Conservation (phyloP, 1,284 basidiomycete species). For the Gomphus bonarii region DNA sequence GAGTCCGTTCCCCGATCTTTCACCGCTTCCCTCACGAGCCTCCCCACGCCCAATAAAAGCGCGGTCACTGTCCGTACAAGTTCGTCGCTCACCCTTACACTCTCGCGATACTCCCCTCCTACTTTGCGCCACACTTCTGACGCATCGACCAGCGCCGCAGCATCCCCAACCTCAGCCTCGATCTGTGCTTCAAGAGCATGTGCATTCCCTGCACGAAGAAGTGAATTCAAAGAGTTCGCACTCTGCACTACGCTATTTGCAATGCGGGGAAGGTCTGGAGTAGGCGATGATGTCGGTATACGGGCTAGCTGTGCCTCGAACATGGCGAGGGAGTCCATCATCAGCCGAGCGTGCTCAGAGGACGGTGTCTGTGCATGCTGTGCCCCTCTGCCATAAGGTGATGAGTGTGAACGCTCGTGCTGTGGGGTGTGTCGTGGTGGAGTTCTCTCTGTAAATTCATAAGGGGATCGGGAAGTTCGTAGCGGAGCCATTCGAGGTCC, state of each 20-base stretch:
- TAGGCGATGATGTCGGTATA: constrained; percentile 28
- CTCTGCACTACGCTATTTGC: constrained; percentile 54
- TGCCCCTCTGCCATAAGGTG: constrained; percentile 15
- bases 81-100: constrained; percentile 61
- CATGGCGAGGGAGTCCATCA: constrained; percentile 56
- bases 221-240: constrained; percentile 50
- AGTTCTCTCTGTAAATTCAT: constrained; percentile 16
- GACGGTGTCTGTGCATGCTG: constrained; percentile 3
- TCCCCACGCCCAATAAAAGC: constrained; percentile 61
- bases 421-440: constrained; percentile 13
- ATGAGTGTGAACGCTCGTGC: constrained; percentile 17
- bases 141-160: constrained; percentile 27
- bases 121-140: constrained; percentile 56
- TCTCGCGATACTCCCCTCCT: constrained; percentile 60
- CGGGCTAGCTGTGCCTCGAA: constrained; percentile 57
- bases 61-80: constrained; percentile 63
- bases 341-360: constrained; percentile 52
- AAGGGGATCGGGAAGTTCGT: constrained; percentile 25
- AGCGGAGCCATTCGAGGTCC: constrained; percentile 27
- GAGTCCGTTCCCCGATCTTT: constrained; percentile 8
- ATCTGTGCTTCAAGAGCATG: constrained; percentile 61
- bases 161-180: constrained; percentile 54
- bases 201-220: constrained; percentile 44
- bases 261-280: constrained; percentile 44
- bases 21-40: constrained; percentile 47